Evolutionary conservation across 345 rosid species (phyloP), one percentile per base, ranked within the genome.

Genomic region (Gossypium arboreum): DNA sequence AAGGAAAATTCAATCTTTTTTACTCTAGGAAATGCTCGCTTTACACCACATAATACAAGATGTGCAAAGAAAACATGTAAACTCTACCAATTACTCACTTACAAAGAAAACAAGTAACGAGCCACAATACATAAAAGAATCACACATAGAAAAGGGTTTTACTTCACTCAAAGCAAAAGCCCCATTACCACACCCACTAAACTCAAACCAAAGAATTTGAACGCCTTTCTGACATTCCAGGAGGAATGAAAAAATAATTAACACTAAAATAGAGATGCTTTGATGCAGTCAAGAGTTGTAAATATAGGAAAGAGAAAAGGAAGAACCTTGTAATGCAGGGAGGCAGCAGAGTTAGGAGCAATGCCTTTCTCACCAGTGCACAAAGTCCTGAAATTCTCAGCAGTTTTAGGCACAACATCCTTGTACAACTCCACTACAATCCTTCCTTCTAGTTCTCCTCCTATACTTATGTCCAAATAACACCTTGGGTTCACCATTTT

Each of bases 291-390:
- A 69, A 18, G 73, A 27, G 9, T 50, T 69, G 9, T 16, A 34
- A 58, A 58, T 24, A 58, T 58, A 20, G 20, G 61, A 67, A n/a
- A 57, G 66, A 10, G 50, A 45, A 69, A 66, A 45, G 57, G 12
- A 12, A 68, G 72, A 56, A 90, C 98, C 97, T 93, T 93, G 89
- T 84, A 93, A 78, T 91, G 98, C 70, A 95, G 93, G 72, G 94
- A 89, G n/a, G 76, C 89, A 24, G 84, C 88, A 9, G 98, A 88
- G 73, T 79, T 80, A 27, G 96, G 89, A 2, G 91, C 98, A 78
- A 88, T 77, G 86, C 97, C 99, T 82, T 87, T 95, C 81, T 93
- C 94, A 0, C 99, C 98, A 25, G 94, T 91, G 73, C 99, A 95
- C 50, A 95, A 92, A 57, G 95, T 89, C 72, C 98, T 83, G 84